Base-by-base conservation (phyloP, 768 basidiomycete genomes). In the Kwoniella heveanensis region DNA sequence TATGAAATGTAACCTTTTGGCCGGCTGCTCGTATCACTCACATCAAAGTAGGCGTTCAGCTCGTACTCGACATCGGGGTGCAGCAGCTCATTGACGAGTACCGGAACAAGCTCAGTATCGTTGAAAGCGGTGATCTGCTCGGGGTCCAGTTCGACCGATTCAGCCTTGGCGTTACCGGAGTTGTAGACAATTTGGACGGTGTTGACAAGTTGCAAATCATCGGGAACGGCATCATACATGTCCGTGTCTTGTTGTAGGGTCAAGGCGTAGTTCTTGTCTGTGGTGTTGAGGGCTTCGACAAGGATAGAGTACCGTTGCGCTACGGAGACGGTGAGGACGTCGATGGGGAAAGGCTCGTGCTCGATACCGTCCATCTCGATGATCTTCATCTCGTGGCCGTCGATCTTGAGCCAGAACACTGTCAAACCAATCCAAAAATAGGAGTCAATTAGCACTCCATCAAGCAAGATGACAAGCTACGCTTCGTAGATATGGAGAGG, bases 271-370 rank as follows among this genome's bases (percentile, higher is more conserved):
- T 99, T 96, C 22, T 85, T 82, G 27, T 85, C 81, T 0, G 88
- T 89, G 67, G 92, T 90, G 79, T 94, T 94, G 52, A 89, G 86
- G 10, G 95, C 94, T 12, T 88, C 88, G 56, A 99, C 91, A 30
- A 97, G 86, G 44, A 99, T 83, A 0, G 93, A 94, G 80, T 95
- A 96, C 21, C 95, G 87, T 79, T 98, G 95, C 0, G 93, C 93
- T 29, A 89, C 92, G 15, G 91, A 84, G 60, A 97, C 61, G 47
- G 86, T 84, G 54, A 97, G 72, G 37, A 89, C 78, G 75, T 91
- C 89, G 66, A 88, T 87, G 0, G 87, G 84, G 44, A 82, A 88
- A 65, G 88, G 87, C 74, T 90, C 84, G 1, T 88, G 84, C 81
- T 97, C 95, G 0, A 80, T 73, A 51, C 77, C 80, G 63, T 79